Conservation (phyloP, 2,329 filamentous ascomycete species). For the Mollisiaceae sp. region DNA sequence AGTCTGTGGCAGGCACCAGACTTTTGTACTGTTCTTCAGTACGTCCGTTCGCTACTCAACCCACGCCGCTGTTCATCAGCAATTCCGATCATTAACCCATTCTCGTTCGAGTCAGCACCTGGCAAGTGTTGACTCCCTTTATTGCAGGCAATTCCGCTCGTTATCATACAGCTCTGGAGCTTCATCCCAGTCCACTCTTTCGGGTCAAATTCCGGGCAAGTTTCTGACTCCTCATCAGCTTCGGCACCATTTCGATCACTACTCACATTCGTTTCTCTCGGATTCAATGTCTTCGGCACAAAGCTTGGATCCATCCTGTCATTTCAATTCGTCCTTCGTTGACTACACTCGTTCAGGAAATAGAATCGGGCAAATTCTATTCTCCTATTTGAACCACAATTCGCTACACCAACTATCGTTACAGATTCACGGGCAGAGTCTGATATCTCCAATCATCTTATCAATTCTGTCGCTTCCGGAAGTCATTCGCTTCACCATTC, state of each 20-base stretch:
- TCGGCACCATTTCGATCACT: slow-evolving; percentile 5
- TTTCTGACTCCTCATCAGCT: background rate
- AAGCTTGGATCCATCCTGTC: slow-evolving; percentile 4
- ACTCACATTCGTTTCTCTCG: background rate
- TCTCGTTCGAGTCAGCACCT: background rate
- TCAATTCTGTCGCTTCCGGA: background rate
- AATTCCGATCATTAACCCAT: background rate
- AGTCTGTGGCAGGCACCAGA: slow-evolving; percentile 2
- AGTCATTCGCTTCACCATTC: too few species aligned
- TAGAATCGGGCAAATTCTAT: background rate
- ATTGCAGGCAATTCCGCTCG: background rate
- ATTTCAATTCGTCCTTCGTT: slow-evolving; percentile 1
- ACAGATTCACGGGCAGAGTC: background rate
- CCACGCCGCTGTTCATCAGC: background rate
- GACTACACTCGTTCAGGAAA: slow-evolving; percentile 1
- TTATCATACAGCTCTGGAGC: slow-evolving; percentile 5
- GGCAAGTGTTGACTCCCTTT: slow-evolving; percentile 6
- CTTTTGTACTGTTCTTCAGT: slow-evolving; percentile 7
- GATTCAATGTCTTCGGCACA: slow-evolving; percentile 3
- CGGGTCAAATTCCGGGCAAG: slow-evolving; percentile 3
- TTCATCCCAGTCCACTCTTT: slow-evolving; percentile 14
- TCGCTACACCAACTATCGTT: slow-evolving; percentile 6
- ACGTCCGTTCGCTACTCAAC: slow-evolving; percentile 5
- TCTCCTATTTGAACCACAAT: background rate
- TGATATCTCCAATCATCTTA: background rate